phyloP scores from a whole-genome alignment of 257 asterid species.

The Salvia hispanica region DNA sequence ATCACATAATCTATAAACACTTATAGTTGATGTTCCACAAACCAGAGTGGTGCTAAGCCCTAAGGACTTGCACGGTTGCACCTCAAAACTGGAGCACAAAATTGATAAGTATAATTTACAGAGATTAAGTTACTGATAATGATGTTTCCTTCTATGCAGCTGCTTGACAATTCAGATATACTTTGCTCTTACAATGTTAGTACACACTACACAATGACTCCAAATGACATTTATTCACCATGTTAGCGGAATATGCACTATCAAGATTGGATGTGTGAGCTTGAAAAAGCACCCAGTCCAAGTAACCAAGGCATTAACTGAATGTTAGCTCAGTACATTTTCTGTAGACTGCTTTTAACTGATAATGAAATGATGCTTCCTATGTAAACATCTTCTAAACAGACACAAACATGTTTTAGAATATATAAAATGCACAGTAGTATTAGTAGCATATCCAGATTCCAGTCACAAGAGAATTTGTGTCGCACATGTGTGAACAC shows the following conservation, averaged over 20 bases:
- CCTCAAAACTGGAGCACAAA: conserved; percentile 5
- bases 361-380: conserved; percentile 21
- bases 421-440: conserved; percentile 9
- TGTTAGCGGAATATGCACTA: conserved; percentile 9
- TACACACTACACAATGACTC: conserved; percentile 17
- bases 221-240: conserved; percentile 22
- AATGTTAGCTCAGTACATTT: conserved; percentile 4
- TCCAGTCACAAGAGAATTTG: conserved; percentile 10
- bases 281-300: conserved; percentile 17
- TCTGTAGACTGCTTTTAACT: background rate
- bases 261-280: background rate
- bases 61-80: conserved; percentile 4
- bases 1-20: conserved; percentile 15
- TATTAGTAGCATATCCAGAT: background rate
- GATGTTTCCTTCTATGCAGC: conserved; percentile 8
- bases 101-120: background rate
- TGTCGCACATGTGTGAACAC: conserved; percentile 18
- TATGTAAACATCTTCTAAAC: conserved; percentile 9
- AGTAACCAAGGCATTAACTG: conserved; percentile 17
- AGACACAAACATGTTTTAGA: background rate
- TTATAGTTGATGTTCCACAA: conserved; percentile 6
- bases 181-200: background rate
- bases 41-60: conserved; percentile 18
- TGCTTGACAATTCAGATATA: conserved; percentile 12
- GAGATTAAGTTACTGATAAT: conserved; percentile 8